Evolutionary conservation across 1,284 basidiomycete genomes (phyloP), one percentile per base, ranked within the genome.

Genomic region (Naganishia liquefaciens): DNA sequence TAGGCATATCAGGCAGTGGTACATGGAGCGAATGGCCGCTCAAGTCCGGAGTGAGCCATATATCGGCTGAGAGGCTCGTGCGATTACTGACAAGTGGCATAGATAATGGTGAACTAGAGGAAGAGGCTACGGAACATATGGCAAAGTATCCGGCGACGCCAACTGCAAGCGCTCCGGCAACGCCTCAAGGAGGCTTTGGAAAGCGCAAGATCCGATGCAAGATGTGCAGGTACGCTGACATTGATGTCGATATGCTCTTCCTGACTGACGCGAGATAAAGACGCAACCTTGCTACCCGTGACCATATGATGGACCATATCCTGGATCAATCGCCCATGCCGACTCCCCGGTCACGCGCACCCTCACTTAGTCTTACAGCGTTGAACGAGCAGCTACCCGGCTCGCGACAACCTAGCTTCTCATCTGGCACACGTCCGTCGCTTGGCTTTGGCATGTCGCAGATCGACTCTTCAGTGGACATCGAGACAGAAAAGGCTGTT

Each of bases 251-350:
- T 61, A 27, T 19, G 42, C 43, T 61, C 19, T 10, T 40, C 39
- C 15, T n/a, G n/a, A n/a, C n/a, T 10, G 47, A 30, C 70, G 88
- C 23, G 1, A 5, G 4, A 17, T 17, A 9, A 3, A 57, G 90
- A 67, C 87, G 88, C 64, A 91, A 93, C 72, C 83, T 95, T 15
- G 93, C 93, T 0, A 85, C 89, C 0, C 84, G 90, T 27, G 92
- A 94, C 73, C 90, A 94, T 75, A 92, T 95, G 88, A 84, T 93
- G 65, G 89, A 92, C 74, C 92, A 94, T 73, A 91, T 90, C 44
- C 72, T 77, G 53, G 77, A 77, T 62, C 77, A 77, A 70, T 69
- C 72, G 1, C 76, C 75, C 15, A 42, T 42, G 33, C 55, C 55
- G 11, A 33, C 70, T 5, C 73, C 75, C 13, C 72, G 77, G 27